phyloP scores from a whole-genome alignment of 805 yeast species.

The Lipomyces spencermartinsiae region DNA sequence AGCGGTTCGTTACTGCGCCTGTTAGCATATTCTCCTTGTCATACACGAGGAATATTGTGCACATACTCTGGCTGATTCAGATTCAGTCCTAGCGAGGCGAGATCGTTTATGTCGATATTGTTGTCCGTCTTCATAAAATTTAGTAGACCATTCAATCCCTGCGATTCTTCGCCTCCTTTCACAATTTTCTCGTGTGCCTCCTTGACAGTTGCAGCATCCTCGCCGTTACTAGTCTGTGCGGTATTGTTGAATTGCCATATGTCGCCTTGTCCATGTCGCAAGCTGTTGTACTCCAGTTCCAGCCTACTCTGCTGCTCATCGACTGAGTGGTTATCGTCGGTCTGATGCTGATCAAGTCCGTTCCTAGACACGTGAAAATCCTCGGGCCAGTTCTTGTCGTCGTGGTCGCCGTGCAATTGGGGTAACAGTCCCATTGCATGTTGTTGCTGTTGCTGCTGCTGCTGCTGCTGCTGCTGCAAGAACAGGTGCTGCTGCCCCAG shows the following conservation, averaged over 20 bases:
- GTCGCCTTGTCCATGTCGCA: conserved; percentile 17
- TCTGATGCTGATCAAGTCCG: neutral
- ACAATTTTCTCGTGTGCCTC: neutral
- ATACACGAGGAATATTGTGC: conserved; percentile 21
- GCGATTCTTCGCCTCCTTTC: conserved; percentile 57
- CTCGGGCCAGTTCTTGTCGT: conserved; percentile 23
- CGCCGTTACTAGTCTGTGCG: neutral
- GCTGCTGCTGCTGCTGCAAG: conserved; percentile 25
- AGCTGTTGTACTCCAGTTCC: conserved; percentile 22
- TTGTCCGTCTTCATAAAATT: conserved; percentile 67
- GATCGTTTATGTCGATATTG: conserved; percentile 65
- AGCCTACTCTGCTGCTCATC: conserved; percentile 22
- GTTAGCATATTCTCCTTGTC: neutral
- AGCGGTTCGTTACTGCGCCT: conserved; percentile 48
- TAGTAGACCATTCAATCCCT: conserved; percentile 68
- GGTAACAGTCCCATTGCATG: conserved; percentile 22
- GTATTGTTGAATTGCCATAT: conserved; percentile 12
- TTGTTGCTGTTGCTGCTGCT: conserved; percentile 23
- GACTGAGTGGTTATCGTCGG: conserved; percentile 1
- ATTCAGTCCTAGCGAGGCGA: conserved; percentile 69
- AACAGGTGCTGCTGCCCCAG: conserved; percentile 14
- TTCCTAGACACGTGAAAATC: neutral
- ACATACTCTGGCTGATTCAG: conserved; percentile 51
- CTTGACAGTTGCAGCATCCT: neutral
- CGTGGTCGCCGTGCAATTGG: conserved; percentile 11